Percentiles rank a stretch among this genome's conserved stretches.
Conservation (phyloP, 495 filamentous ascomycete genomes). For the Evernia prunastri region DNA sequence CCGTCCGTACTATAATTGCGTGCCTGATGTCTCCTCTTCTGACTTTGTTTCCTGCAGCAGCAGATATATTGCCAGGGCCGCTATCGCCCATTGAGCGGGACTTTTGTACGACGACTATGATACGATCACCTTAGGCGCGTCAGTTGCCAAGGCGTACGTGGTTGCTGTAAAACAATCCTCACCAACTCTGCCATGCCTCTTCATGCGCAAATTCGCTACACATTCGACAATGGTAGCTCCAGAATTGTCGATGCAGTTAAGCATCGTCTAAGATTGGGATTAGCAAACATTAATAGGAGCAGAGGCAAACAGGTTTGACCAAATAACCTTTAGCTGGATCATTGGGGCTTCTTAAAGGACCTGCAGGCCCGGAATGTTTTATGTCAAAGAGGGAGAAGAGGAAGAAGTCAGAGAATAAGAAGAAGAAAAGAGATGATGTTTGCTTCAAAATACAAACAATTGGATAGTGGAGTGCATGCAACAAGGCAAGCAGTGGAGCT, state of each 20-base stretch:
- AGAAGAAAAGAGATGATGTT: background rate
- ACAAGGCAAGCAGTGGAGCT: no score
- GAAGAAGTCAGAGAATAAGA: background rate
- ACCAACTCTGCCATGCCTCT: conserved; percentile 87
- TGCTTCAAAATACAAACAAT: no score
- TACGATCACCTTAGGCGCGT: conserved; percentile 71
- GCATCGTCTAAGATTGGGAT: conserved; percentile 68
- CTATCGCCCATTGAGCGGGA: conserved; percentile 71
- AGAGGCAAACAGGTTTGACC: background rate
- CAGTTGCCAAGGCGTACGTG: background rate
- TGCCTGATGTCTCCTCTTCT: conserved; percentile 94
- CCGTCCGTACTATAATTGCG: conserved; percentile 88
- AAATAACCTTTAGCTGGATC: conserved; percentile 92
- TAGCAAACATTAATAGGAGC: background rate
- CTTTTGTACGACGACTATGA: conserved; percentile 96
- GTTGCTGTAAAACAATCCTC: conserved; percentile 28
- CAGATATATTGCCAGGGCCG: conserved; percentile 41
- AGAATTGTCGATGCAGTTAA: conserved; percentile 99
- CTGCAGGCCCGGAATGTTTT: background rate
- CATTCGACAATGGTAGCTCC: conserved; percentile 97
- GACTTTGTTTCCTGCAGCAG: conserved; percentile 78
- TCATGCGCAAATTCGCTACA: conserved; percentile 84
- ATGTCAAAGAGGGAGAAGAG: background rate
- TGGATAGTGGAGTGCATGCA: no score
- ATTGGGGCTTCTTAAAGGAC: conserved; percentile 48